Base-by-base conservation (phyloP, 768 basidiomycete species). In the Pholiota microspora region DNA sequence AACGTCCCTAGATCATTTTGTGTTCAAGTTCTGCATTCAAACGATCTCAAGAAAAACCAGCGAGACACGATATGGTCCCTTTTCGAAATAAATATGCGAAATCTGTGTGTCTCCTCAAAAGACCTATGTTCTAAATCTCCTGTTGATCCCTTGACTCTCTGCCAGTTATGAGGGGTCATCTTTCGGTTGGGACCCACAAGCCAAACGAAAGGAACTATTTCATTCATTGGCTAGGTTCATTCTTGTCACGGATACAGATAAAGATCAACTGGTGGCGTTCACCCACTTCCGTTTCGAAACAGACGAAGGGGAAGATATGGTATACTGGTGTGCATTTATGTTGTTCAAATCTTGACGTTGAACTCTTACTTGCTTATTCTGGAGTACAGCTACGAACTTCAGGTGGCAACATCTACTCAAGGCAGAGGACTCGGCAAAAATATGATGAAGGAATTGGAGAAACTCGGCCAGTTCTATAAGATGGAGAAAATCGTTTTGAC, bases 401-500 rank as follows among this genome's bases (percentile, higher is more conserved):
- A 94, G 62, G 78, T 92, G 2, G 67, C 73, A 0, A 46, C 68
- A 32, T 42, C 60, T 1, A 67, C 62, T 12, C 79, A 76, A 55
- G 73, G 85, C 4, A 66, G 65, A 24, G 89, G 91, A 2, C 67
- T 89, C 0, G 92, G 91, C 0, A 79, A 69, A 54, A 61, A 67
- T 18, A 65, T 93, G 46, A 73, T 85, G 65, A 68, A 73, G 2
- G 67, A 69, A 18, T 68, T 93, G 16, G 69, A 69, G 18, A 69
- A 68, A 7, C 77, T 92, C 13, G 84, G 80, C 5, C 62, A 61
- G 12, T 65, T 61, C 35, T 88, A 77, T 71, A 56, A 64, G 2
- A 88, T 93, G 85, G 69, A 81, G 34, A 91, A 86, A 64, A 67
- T 89, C 24, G 80, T 86, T 76, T 77, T 94, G 13, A 94, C 92